Base-by-base conservation (phyloP, 345 rosid genomes). In the Aquilaria sinensis region DNA sequence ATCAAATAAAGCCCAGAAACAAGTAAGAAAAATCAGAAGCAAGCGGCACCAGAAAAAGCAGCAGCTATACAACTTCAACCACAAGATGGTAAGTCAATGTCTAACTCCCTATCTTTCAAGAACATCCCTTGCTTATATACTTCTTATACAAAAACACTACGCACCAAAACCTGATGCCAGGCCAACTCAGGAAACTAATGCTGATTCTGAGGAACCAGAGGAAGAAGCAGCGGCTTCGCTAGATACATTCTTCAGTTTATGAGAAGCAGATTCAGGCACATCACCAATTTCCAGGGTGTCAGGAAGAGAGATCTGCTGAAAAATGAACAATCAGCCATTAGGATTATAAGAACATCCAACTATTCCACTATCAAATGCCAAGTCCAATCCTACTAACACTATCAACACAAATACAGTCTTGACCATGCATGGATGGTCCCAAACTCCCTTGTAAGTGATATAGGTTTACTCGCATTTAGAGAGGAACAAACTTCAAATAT, bases 251-350 rank as follows among this genome's bases (percentile, higher is more conserved):
- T 80, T 92, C 74, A 62, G 76, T 73, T 85, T 85, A 69, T 72
- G 62, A 58, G 80, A 51, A 50, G 73, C 65, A 1, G 73, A 61
- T 64, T 82, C 97, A 15, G 88, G 72, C n/a, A 84, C 80, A 67
- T 92, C 98, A 8, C 97, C 91, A 47, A 87, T 92, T 74, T 89
- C 98, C 75, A 89, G 70, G 12, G 87, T 76, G 57, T 89, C 97
- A 0, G 94, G 97, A 58, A 92, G 96, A 61, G 70, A 75, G 67
- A 69, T 77, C 97, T 89, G 87, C 61, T 69, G 3, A 54, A 10
- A 15, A 23, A 51, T 33, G 51, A 50, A 62, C 66, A 57, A 32
- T 46, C 74, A n/a, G 5, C 13, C 1, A 47, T 65, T 61, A 66
- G 31, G 31, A 52, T 57, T 43, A 43, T 31, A 2, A 2, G 52